Evolutionary conservation across 2,329 filamentous ascomycete species (phyloP).

Genomic region (Parasarocladium wereldwijsianum): DNA sequence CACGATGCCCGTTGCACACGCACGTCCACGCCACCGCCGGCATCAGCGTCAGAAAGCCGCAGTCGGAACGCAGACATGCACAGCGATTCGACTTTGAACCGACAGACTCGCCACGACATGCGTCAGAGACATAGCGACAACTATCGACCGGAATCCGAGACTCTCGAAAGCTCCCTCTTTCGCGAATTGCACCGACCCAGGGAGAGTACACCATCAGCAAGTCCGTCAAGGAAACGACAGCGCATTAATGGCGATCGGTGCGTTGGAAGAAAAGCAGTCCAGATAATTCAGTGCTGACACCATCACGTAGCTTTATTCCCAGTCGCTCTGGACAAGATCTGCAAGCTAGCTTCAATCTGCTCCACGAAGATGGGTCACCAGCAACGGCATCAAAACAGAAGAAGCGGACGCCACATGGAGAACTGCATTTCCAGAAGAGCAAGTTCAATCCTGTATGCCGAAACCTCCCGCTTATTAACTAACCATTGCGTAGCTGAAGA

Average conservation of each 20-base stretch:
- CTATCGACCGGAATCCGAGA: slow-evolving; percentile 28
- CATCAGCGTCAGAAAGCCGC: slow-evolving; percentile 25
- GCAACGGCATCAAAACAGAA: slow-evolving; percentile 77
- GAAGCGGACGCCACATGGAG: slow-evolving; percentile 73
- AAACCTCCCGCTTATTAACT: too few relatives aligned
- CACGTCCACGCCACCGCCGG: slow-evolving; percentile 28
- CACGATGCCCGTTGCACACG: slow-evolving; percentile 19
- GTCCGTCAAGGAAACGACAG: slow-evolving; percentile 43
- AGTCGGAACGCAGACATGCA: slow-evolving; percentile 24
- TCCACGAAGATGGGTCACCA: slow-evolving; percentile 87
- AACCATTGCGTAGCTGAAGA: slow-evolving; percentile 57
- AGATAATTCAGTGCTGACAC: slow-evolving; percentile 8
- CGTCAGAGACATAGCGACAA: slow-evolving; percentile 21
- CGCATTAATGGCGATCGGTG: slow-evolving; percentile 49
- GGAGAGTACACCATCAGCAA: slow-evolving; percentile 37
- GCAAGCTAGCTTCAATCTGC: slow-evolving; percentile 78
- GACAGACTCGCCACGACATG: slow-evolving; percentile 19
- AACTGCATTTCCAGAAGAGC: slow-evolving; percentile 92
- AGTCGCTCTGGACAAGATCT: slow-evolving; percentile 87
- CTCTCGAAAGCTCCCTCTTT: slow-evolving; percentile 33
- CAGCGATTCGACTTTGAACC: slow-evolving; percentile 13
- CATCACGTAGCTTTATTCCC: slow-evolving; percentile 66
- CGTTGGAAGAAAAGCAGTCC: slow-evolving; percentile 9
- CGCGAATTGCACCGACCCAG: slow-evolving; percentile 35
- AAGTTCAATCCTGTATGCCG: slow-evolving; percentile 21